These are phyloP conservation scores for Chimonanthus praecox DNA, from an alignment of 164 flowering plant genomes.

Conservation along the genomic window DNA sequence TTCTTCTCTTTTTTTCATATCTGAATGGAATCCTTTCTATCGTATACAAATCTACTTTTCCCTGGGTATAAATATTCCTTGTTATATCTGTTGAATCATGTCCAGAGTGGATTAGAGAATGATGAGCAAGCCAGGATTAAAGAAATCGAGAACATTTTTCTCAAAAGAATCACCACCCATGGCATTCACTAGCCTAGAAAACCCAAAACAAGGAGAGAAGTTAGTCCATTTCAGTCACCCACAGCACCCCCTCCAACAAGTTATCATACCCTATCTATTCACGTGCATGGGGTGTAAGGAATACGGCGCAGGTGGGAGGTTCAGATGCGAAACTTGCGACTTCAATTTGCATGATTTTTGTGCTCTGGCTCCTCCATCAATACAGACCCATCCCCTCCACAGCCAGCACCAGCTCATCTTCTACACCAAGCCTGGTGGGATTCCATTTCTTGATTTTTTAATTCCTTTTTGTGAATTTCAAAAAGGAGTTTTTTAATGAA, in stretches of 20 bases:
- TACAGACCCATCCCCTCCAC: slow-evolving; percentile 59
- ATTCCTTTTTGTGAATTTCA: too few species aligned
- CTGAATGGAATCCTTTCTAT: neutral
- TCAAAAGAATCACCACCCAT: slow-evolving; percentile 2
- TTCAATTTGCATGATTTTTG: slow-evolving; percentile 74
- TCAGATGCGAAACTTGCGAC: slow-evolving; percentile 54
- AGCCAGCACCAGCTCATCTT: slow-evolving; percentile 54
- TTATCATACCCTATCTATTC: slow-evolving; percentile 40
- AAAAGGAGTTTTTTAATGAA: too few species aligned
- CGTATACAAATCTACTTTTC: slow-evolving; percentile 1
- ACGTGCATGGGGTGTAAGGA: slow-evolving; percentile 79
- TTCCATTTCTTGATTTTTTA: neutral
- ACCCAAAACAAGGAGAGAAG: slow-evolving; percentile 23
- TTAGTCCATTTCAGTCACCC: slow-evolving; percentile 50
- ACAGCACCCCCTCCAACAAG: slow-evolving; percentile 40
- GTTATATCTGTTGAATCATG: neutral
- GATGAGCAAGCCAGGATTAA: slow-evolving; percentile 1
- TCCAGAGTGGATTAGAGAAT: neutral
- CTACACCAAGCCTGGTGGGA: slow-evolving; percentile 35
- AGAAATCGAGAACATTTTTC: slow-evolving; percentile 8
- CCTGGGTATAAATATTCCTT: slow-evolving; percentile 4
- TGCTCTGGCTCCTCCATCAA: slow-evolving; percentile 52
- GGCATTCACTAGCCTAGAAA: neutral
- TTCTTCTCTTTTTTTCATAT: neutral
- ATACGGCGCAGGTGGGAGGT: slow-evolving; percentile 61